Conservation (phyloP, 2,329 filamentous ascomycete genomes). For the Taxawa tesnikishii region DNA sequence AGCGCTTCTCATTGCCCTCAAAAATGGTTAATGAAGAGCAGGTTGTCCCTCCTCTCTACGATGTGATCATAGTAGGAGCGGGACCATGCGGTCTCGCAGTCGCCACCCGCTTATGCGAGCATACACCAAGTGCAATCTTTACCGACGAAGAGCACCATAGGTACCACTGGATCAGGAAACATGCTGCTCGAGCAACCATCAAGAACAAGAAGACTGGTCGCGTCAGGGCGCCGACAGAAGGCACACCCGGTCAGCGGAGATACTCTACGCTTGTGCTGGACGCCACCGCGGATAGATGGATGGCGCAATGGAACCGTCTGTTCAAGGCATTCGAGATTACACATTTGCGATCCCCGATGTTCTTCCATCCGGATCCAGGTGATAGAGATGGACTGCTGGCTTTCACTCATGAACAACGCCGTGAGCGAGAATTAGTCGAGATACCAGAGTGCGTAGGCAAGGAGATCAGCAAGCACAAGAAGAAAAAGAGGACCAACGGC, state of each 20-base stretch:
- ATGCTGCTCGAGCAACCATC: constrained; percentile 47
- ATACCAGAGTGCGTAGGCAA: constrained; percentile 65
- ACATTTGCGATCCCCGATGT: constrained; percentile 67
- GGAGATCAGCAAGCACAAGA: constrained; percentile 65
- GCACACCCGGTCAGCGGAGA: constrained; percentile 10
- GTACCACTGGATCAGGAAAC: constrained; percentile 65
- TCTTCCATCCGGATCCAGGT: constrained; percentile 67
- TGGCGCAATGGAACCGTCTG: constrained; percentile 57
- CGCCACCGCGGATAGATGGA: constrained; percentile 50
- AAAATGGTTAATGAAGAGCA: too few relatives aligned
- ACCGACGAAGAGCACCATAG: constrained; percentile 72
- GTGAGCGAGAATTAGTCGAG: constrained; percentile 55
- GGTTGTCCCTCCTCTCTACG: constrained; percentile 32
- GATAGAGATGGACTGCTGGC: constrained; percentile 63
- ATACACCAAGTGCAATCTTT: constrained; percentile 65
- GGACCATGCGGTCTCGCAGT: constrained; percentile 65
- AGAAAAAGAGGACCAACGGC: constrained; percentile 46
- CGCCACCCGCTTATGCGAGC: constrained; percentile 58
- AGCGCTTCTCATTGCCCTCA: too few relatives aligned
- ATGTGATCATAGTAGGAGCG: constrained; percentile 62
- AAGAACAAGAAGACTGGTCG: constrained; percentile 38
- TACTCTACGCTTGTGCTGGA: constrained; percentile 54
- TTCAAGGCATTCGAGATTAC: constrained; percentile 59
- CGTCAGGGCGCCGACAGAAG: constrained; percentile 20
- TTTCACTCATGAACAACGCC: constrained; percentile 49